These are phyloP conservation scores for Hanseniaspora uvarum DNA, from an alignment of 1,139 yeast genomes.

Conservation along the genomic window DNA sequence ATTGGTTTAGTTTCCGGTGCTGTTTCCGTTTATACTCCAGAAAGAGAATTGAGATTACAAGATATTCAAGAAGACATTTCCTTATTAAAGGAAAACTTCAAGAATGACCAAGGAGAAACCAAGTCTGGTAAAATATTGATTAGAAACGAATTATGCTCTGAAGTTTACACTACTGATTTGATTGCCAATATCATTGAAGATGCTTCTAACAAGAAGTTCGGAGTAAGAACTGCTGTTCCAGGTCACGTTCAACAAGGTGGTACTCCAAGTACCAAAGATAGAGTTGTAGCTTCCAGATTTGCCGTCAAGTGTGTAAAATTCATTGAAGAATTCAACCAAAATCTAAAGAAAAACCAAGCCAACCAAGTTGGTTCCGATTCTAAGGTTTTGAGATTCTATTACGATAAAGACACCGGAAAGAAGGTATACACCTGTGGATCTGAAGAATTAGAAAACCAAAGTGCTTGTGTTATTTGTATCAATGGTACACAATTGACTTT, in stretches of 20 bases:
- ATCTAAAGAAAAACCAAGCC: constrained; percentile 27
- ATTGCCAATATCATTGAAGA: constrained; percentile 74
- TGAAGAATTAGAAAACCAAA: constrained; percentile 29
- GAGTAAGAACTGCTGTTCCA: constrained; percentile 90
- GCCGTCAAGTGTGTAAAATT: constrained; percentile 83
- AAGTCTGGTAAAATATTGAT: constrained; percentile 74
- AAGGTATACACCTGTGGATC: constrained; percentile 35
- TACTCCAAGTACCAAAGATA: constrained; percentile 86
- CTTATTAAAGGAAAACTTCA: constrained; percentile 47
- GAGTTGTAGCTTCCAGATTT: constrained; percentile 82
- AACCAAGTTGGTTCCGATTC: constrained; percentile 30
- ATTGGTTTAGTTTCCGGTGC: constrained; percentile 65
- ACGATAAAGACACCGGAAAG: constrained; percentile 31
- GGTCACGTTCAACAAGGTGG: constrained; percentile 99
- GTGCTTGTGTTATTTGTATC: constrained; percentile 60
- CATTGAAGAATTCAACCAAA: constrained; percentile 48
- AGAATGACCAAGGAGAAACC: constrained; percentile 49
- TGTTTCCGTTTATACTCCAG: constrained; percentile 67
- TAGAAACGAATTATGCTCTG: constrained; percentile 77
- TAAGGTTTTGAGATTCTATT: constrained; percentile 36
- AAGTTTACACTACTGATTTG: constrained; percentile 68
- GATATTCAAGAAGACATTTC: constrained; percentile 54
- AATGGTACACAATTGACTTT: constrained; percentile 54
- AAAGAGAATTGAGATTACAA: constrained; percentile 48
- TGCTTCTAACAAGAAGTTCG: constrained; percentile 67